Evolutionary conservation across 768 basidiomycete species (phyloP), one percentile per base, ranked within the genome.

Genomic region (Lentinus brumalis): DNA sequence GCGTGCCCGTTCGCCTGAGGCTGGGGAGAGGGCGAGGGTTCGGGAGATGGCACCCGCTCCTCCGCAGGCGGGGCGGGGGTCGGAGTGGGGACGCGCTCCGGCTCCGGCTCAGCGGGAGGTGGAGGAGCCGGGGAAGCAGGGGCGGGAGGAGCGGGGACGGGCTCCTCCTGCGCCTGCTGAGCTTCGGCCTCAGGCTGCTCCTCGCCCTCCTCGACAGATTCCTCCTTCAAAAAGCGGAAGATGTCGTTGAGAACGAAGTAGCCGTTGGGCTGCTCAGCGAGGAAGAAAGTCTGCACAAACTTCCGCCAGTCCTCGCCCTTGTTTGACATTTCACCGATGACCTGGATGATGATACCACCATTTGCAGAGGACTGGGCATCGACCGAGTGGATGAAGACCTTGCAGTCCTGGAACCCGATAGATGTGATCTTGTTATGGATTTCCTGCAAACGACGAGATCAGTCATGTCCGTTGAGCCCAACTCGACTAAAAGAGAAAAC

Each of bases 221-320:
- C 95, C 78, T 98, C 97, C 80, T 97, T 98, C 65, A 99, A 81
- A 83, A 97, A 98, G 61, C 97, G 91, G 88, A 98, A 99, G 80
- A 98, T 98, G 79, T 99, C 97, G 77, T 99, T 99, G 77, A 99
- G 88, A 66, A 99, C 97, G 73, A 96, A 99, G 81, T 98, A 99
- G 45, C 97, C 97, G 68, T 96, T 97, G 14, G 94, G 94, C 77
- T 99, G 97, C 76, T 98, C 95, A 41, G 97, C 97, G 56, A 99
- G 89, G 91, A 99, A 98, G 80, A 99, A 98, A 7, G 96, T 98
- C 79, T 99, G 97, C 11, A 95, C 96, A 70, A 99, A 99, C 79
- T 98, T 99, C 71, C 90, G 87, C 97, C 97, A 99, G 5, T 92
- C 83, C 55, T 91, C 92, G 59, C 85, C 84, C 65, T 86, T 83